Evolutionary conservation across 768 basidiomycete species (phyloP).

Genomic region (Leucocoprinus sp.): DNA sequence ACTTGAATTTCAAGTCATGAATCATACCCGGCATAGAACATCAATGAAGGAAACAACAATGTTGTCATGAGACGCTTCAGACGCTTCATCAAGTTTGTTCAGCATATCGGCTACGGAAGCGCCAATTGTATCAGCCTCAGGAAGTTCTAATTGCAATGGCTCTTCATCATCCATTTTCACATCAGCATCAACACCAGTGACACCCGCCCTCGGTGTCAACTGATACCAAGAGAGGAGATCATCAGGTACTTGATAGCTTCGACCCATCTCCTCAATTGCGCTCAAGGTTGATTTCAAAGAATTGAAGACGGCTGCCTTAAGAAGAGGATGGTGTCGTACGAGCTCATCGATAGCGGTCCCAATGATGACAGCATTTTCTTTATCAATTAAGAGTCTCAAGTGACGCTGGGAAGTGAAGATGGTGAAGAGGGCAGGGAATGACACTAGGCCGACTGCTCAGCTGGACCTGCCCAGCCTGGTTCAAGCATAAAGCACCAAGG

Average conservation of each 20-base stretch:
- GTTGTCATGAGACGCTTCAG: slow-evolving; percentile 60
- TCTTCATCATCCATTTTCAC: slow-evolving; percentile 43
- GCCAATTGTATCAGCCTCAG: slow-evolving; percentile 13
- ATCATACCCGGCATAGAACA: slow-evolving; percentile 63
- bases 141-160: slow-evolving; percentile 13
- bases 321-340: slow-evolving; percentile 86
- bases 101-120: slow-evolving; percentile 15
- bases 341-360: slow-evolving; percentile 93
- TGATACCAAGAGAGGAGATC: slow-evolving; percentile 64
- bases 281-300: slow-evolving; percentile 63
- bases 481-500: slow-evolving; percentile 92
- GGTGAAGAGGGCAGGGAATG: slow-evolving; percentile 75
- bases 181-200: slow-evolving; percentile 24
- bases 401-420: slow-evolving; percentile 83
- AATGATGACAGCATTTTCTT: slow-evolving; percentile 84
- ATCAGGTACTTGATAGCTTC: slow-evolving; percentile 43
- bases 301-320: slow-evolving; percentile 76
- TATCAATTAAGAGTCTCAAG: slow-evolving; percentile 79
- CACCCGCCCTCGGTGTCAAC: slow-evolving; percentile 27
- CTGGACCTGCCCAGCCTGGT: slow-evolving; percentile 80
- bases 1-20: neutral
- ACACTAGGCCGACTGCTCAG: slow-evolving; percentile 70
- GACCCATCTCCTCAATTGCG: slow-evolving; percentile 70
- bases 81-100: slow-evolving; percentile 20
- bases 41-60: slow-evolving; percentile 72